A percentile compares a stretch with the other conserved stretches of the same genome.
Evolutionary conservation across 331 rosid species (phyloP).

Genomic region (Phaseolus coccineus): DNA sequence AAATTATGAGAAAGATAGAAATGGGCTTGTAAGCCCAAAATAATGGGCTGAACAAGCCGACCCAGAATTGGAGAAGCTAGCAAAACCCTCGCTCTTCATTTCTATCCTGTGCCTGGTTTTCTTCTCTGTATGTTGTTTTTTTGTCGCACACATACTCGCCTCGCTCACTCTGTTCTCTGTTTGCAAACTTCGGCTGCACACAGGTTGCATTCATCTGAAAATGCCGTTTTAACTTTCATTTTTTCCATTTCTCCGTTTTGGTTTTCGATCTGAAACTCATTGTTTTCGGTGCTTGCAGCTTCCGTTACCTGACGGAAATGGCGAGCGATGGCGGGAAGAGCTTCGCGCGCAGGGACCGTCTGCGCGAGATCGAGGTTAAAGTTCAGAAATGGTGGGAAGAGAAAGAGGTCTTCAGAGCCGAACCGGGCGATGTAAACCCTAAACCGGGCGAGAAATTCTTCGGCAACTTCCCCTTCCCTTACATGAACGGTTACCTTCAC

Average conservation of each 20-base stretch:
- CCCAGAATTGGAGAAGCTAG: background rate
- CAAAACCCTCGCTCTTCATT: constrained; percentile 30
- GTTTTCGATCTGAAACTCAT: constrained; percentile 10
- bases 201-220: background rate
- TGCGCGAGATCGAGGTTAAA: constrained; percentile 71
- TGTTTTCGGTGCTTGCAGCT: constrained; percentile 48
- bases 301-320: constrained; percentile 61
- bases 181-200: background rate
- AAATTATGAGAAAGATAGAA: too few relatives aligned
- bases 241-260: background rate
- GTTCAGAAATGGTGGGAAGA: constrained; percentile 87
- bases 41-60: background rate
- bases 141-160: constrained; percentile 1
- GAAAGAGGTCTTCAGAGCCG: constrained; percentile 69
- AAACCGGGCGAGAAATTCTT: constrained; percentile 74
- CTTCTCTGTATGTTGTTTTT: constrained; percentile 45
- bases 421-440: constrained; percentile 65
- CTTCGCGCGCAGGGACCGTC: constrained; percentile 74
- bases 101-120: background rate
- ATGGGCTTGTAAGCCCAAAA: background rate
- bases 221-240: too few relatives aligned
- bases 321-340: constrained; percentile 74
- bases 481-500: constrained; percentile 87
- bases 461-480: constrained; percentile 90
- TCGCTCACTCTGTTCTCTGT: background rate